Base-by-base conservation (phyloP, 2,329 filamentous ascomycete genomes). In the Thielaviopsis musarum region DNA sequence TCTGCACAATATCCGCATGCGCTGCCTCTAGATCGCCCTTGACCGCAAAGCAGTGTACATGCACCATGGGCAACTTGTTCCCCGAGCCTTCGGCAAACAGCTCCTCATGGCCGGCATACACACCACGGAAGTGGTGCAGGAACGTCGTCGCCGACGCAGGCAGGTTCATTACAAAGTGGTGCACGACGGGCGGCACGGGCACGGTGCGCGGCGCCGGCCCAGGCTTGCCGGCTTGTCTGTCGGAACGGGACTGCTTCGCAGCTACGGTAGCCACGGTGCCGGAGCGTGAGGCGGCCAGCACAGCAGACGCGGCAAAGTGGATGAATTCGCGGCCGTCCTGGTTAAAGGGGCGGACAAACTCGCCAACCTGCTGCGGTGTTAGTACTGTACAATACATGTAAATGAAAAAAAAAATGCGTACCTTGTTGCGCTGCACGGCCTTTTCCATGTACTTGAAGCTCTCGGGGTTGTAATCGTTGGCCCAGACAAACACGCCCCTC, bases 161-260 rank as follows among this genome's bases (percentile, higher is more conserved):
- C 17, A 98, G 84, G 72, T 98, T 98, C 88, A 98, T 96, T 64
- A 97, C 87, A 70, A 91, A 98, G 74, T 97, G 93, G n/a, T 83
- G 79, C 69, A 97, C 88, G 45, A 84, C 84, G 2, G 78, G 77
- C 2, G 91, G 91, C 53, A 90, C 76, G 12, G 75, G 73, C 28
- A 82, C 68, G 62, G 66, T 71, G 63, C 66, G 65, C 3, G 72
- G 72, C 3, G 68, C 68, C 15, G 70, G 68, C 21, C 67, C 66
- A 17, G 70, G 68, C 57, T 64, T 63, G 30, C 61, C 52, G 17
- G 59, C 59, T 22, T 54, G 58, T 6, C 57, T 53, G 52, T 67
- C 70, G 67, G 65, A 73, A 58, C 71, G 72, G 12, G 72, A 70
- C 51, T 67, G 67, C 60, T 68, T 72, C 54, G 67, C 64, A 10